Evolutionary conservation across 2,329 filamentous ascomycete genomes (phyloP).

Genomic region (Xylariaceae sp.): DNA sequence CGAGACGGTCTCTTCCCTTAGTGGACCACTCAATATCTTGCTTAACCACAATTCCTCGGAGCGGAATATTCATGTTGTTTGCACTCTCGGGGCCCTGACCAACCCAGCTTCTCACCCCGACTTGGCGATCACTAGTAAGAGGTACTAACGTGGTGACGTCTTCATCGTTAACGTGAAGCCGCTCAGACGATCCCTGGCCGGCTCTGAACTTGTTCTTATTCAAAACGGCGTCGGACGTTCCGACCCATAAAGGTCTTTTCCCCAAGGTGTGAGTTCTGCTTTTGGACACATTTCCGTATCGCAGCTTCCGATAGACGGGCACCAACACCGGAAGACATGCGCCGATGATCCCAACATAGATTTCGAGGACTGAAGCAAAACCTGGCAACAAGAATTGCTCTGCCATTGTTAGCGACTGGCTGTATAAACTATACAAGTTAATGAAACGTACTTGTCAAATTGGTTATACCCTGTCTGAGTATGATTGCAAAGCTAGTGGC

Average conservation of each 20-base stretch:
- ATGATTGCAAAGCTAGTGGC: background rate
- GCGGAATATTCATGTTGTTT: background rate
- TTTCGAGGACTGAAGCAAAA: conserved; percentile 21
- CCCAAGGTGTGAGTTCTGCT: background rate
- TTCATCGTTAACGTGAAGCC: background rate
- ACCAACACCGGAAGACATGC: conserved; percentile 27
- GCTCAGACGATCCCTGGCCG: background rate
- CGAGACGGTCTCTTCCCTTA: no score
- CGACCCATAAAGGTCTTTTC: background rate
- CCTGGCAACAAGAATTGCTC: conserved; percentile 14
- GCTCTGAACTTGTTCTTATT: no score
- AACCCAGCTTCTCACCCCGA: background rate
- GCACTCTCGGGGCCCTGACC: background rate
- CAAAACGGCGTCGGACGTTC: background rate
- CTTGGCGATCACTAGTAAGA: background rate
- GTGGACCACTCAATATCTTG: background rate
- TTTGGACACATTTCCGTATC: conserved; percentile 9
- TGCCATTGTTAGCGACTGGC: background rate
- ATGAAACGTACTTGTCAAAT: background rate
- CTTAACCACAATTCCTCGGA: background rate
- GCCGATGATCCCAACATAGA: conserved; percentile 32
- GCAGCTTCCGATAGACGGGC: conserved; percentile 30
- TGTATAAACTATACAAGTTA: background rate
- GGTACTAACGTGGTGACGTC: background rate
- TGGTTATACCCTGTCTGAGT: background rate